Evolutionary conservation across 208 protist genomes (phyloP).

Genomic region (Leishmania major): DNA sequence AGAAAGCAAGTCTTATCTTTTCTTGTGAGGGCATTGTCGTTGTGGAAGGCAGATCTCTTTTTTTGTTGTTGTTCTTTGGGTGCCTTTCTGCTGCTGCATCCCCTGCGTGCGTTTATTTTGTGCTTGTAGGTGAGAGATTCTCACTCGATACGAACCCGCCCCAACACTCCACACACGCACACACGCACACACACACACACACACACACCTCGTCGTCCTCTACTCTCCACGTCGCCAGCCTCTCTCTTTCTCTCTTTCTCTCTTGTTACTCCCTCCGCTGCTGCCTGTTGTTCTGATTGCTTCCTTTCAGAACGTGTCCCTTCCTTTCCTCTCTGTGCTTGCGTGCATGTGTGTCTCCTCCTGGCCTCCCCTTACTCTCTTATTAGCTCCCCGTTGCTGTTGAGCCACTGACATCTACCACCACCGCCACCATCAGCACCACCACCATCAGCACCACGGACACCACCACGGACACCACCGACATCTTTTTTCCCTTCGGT

Average conservation of each 20-base stretch:
- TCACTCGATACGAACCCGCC: neutral
- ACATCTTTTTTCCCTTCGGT: neutral
- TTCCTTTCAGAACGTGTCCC: neutral
- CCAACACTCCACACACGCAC: neutral
- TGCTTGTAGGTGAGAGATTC: neutral
- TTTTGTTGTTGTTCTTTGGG: neutral
- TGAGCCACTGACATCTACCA: neutral
- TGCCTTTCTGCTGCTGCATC: neutral
- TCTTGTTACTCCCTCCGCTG: neutral
- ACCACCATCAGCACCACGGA: too few relatives aligned
- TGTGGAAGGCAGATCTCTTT: neutral
- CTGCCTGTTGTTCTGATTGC: neutral
- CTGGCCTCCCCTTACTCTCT: neutral
- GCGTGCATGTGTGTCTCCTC: neutral
- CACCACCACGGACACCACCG: too few relatives aligned
- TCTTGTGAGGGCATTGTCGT: neutral
- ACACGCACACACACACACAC: neutral
- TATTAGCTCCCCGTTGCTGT: neutral
- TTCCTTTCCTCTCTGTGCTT: neutral
- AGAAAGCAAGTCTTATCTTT: neutral
- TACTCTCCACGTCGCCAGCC: neutral
- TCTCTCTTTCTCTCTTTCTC: neutral
- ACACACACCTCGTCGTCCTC: neutral
- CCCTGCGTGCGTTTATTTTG: neutral
- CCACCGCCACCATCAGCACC: neutral